phyloP scores from a whole-genome alignment of 1,284 basidiomycete genomes.

The Pseudozyma hubeiensis region DNA sequence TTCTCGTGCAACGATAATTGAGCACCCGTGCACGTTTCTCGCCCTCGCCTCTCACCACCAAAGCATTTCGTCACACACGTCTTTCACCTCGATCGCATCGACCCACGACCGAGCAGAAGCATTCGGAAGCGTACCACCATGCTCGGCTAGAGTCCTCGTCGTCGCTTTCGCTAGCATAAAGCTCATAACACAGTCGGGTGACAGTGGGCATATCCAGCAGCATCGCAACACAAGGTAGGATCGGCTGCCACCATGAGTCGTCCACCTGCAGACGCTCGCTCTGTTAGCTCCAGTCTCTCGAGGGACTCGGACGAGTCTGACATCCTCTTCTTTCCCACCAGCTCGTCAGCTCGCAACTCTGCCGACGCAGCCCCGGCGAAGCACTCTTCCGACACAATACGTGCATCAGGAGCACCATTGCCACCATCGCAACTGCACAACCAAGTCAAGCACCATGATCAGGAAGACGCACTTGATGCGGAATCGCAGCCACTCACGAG shows the following conservation, averaged over 20 bases:
- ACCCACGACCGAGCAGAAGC: background rate
- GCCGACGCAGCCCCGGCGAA: slow-evolving; percentile 16
- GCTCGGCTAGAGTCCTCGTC: slow-evolving; percentile 4
- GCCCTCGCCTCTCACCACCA: background rate
- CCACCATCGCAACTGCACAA: slow-evolving; percentile 2
- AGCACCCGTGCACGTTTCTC: background rate
- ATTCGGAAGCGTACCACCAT: background rate
- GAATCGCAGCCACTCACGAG: slow-evolving; percentile 34
- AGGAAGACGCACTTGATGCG: slow-evolving; percentile 13
- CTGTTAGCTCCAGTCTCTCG: slow-evolving; percentile 26
- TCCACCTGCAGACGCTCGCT: slow-evolving; percentile 20
- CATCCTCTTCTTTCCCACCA: slow-evolving; percentile 47
- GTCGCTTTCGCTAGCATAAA: background rate
- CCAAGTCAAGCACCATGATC: slow-evolving; percentile 8
- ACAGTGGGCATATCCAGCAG: too few species aligned
- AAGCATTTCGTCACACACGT: background rate
- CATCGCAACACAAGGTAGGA: background rate
- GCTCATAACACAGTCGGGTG: background rate
- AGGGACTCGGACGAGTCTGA: slow-evolving; percentile 34
- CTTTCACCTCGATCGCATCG: background rate
- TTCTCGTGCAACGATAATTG: background rate
- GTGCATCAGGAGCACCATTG: slow-evolving; percentile 6
- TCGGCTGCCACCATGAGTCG: slow-evolving; percentile 17
- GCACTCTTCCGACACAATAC: slow-evolving; percentile 42
- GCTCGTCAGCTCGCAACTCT: slow-evolving; percentile 36